Percentiles rank a stretch among this genome's conserved stretches.
Conservation (phyloP, 768 basidiomycete genomes). For the Neoboletus brunneissimus region DNA sequence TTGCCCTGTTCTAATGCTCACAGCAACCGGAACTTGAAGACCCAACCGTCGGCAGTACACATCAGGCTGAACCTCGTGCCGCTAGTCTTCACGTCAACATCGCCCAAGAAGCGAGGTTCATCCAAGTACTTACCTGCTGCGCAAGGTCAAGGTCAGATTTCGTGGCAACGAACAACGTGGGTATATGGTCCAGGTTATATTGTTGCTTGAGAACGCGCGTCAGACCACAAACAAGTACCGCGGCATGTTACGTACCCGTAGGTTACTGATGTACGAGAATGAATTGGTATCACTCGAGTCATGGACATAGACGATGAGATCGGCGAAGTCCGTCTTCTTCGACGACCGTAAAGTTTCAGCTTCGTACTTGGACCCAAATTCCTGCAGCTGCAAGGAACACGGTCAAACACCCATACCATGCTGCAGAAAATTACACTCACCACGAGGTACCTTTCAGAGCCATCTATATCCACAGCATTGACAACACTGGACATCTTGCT, state of each 20-base stretch:
- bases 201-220: slow-evolving; percentile 68
- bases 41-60: slow-evolving; percentile 89
- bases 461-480: slow-evolving; percentile 91
- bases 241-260: slow-evolving; percentile 59
- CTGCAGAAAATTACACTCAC: slow-evolving; percentile 58
- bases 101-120: background rate
- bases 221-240: slow-evolving; percentile 8
- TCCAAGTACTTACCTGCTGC: slow-evolving; percentile 61
- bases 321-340: slow-evolving; percentile 89
- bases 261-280: slow-evolving; percentile 96
- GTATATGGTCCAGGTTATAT: slow-evolving; percentile 92
- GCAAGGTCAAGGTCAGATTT: slow-evolving; percentile 98
- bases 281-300: slow-evolving; percentile 99
- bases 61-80: slow-evolving; percentile 98
- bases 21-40: slow-evolving; percentile 92
- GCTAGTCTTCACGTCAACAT: slow-evolving; percentile 40
- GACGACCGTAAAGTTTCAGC: slow-evolving; percentile 82
- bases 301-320: slow-evolving; percentile 93
- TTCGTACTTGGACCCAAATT: slow-evolving; percentile 96
- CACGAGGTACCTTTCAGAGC: slow-evolving; percentile 93
- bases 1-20: slow-evolving; percentile 84
- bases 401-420: background rate
- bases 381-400: slow-evolving; percentile 69
- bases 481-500: slow-evolving; percentile 89
- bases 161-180: slow-evolving; percentile 96